Base-by-base conservation (phyloP, 768 basidiomycete genomes). In the Mycena alexandri region DNA sequence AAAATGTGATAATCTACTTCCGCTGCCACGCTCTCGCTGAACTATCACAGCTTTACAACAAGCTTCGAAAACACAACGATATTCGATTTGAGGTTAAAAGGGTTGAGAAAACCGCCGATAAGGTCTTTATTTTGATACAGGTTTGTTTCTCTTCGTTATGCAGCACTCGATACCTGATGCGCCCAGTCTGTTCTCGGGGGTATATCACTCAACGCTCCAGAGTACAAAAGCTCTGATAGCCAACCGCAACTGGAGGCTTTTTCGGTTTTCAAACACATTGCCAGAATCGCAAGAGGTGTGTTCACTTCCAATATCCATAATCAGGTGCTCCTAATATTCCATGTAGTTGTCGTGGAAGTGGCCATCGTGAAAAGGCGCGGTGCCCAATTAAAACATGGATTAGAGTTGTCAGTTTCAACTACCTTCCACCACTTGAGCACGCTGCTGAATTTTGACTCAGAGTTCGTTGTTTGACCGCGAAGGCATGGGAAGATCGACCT, bases 401-500 rank as follows among this genome's bases (percentile, higher is more conserved):
- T 97, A 14, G 94, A 96, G 78, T 74, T 95, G 90, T 90, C 75
- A 71, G 89, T 77, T 29, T 36, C 19, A n/a, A 56, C 22, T 63
- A n/a, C 7, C 9, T 61, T 46, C 14, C 17, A 34, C 25, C 17
- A 9, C n/a, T 25, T 54, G 36, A 8, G 57, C 41, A 42, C 3
- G 62, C 29, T 53, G 33, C 57, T 54, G 41, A 58, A n/a, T 42
- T 43, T 24, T 44, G 44, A 22, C 43, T 10, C 52, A 94, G 95
- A 33, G 77, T 91, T 25, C 90, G 96, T 13, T 92, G 90, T 71
- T 74, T 98, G 42, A 86, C 83, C 58, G 94, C 93, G 5, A 95
- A 91, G 72, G 91, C 94, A 47, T 99, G 97, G 97, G 96, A 98
- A 73, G 92, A 95, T 73, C 82, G 93, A 21, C 89, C 95, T 6